These are phyloP conservation scores for Populus tomentosa DNA, from an alignment of 441 rosid species.

Conservation along the genomic window DNA sequence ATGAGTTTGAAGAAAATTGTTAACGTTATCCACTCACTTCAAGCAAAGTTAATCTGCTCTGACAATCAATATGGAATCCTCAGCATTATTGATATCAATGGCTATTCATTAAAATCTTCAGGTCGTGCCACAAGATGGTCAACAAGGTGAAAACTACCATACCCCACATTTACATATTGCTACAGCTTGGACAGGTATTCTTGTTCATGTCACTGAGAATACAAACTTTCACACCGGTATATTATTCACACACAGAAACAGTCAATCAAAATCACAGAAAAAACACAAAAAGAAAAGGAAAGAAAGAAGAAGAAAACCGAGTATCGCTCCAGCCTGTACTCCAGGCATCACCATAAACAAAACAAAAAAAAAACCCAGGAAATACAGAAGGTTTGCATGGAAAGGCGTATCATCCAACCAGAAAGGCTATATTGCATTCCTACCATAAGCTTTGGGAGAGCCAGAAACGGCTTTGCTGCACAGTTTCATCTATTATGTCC, in stretches of 20 bases:
- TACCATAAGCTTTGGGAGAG: neutral
- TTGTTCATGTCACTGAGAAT: neutral
- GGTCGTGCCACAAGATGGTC: neutral
- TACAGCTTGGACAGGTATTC: neutral
- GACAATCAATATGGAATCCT: neutral
- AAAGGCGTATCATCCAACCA: neutral
- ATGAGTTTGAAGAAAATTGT: neutral
- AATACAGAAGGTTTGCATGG: neutral
- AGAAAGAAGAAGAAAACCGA: neutral
- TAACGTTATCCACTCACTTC: neutral
- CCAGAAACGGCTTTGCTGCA: neutral
- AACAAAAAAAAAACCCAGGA: neutral
- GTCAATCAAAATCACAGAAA: neutral
- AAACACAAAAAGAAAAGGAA: neutral
- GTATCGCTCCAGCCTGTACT: neutral
- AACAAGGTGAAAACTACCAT: neutral
- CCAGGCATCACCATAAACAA: neutral
- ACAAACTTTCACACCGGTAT: neutral
- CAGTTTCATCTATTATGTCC: neutral
- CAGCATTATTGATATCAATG: neutral
- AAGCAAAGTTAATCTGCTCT: neutral
- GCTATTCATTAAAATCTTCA: neutral
- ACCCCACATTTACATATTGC: neutral
- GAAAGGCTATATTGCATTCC: neutral
- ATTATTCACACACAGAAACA: neutral